Evolutionary conservation across 106 monocot species (phyloP), one percentile per base, ranked within the genome.

Genomic region (Cymbidium sinense): DNA sequence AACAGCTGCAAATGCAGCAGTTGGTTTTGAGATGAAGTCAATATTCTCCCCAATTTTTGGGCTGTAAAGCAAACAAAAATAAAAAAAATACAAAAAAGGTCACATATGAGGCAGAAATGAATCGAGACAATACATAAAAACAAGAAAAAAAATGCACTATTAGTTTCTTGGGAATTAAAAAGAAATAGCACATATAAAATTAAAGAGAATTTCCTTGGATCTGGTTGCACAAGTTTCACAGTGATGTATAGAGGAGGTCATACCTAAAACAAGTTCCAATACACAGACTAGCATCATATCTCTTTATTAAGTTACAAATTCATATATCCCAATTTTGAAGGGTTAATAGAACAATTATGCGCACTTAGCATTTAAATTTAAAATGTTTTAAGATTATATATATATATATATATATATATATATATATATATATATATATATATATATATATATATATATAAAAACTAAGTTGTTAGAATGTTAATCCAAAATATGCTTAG

Each of bases 1-100:
- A 73, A 84, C 98, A 75, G 84, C 98, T 78, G 88, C 75, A 81
- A 90, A 92, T 77, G 92, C 96, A 81, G 58, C 34, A 82, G 76
- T 70, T 54, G 74, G 34, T 18, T 84, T 74, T 77, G 83, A 64
- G 54, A 67, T 83, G 70, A 88, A 75, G 35, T 91, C 90, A 81
- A 94, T 20, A 83, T 80, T 80, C 47, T 90, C 84, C 50, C 62
- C 78, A 31, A 50, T 82, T 36, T 82, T 88, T 65, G 80, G 71
- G 83, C 91, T 93, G 76, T 67, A 79, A 73, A 70, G 36, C n/a
- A n/a, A n/a, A 9, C n/a, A 80, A 50, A 50, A 19, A 21, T 17
- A 70, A 80, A 50, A 50, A 19, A 21, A 23, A 70, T 15, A 78
- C 31, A 67, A 29, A 65, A 33, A 78, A 33, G 43, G 27, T 62